phyloP scores from a whole-genome alignment of 2,329 filamentous ascomycete species.

The Xylaria sp. region DNA sequence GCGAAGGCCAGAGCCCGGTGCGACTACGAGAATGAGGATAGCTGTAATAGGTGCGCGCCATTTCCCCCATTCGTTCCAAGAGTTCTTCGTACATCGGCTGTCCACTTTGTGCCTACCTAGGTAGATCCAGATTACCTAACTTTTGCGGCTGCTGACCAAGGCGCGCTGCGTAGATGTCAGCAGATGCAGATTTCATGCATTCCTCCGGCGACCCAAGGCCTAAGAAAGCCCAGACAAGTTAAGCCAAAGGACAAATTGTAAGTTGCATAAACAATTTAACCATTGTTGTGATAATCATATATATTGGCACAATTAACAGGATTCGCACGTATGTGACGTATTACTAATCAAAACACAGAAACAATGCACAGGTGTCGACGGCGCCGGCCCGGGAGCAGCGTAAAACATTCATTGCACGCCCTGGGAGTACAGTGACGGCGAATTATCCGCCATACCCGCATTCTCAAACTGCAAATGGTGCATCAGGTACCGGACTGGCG shows the following conservation, averaged over 20 bases:
- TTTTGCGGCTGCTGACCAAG: conserved; percentile 1
- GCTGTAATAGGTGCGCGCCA: conserved; percentile 35
- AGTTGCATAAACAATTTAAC: conserved; percentile 5
- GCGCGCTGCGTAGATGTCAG: conserved; percentile 33
- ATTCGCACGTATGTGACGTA: background rate
- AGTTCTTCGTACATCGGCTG: too few species aligned
- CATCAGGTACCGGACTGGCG: background rate
- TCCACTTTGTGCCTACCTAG: too few species aligned
- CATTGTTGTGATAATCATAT: background rate
- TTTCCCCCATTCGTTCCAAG: background rate
- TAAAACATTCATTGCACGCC: background rate
- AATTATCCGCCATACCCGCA: background rate
- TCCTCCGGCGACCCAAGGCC: conserved; percentile 38
- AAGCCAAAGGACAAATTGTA: conserved; percentile 34
- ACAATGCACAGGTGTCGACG: background rate
- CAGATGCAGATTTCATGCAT: conserved; percentile 34
- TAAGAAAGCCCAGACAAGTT: conserved; percentile 40
- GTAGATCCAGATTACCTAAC: too few species aligned
- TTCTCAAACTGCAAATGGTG: background rate
- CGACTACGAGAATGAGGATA: conserved; percentile 34
- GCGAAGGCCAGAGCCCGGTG: conserved; percentile 41
- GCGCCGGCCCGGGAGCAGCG: background rate
- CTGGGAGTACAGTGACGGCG: background rate
- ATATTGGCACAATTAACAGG: background rate
- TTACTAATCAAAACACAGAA: background rate